These are phyloP conservation scores for Codiaeum variegatum DNA, from an alignment of 441 rosid genomes.

Conservation along the genomic window DNA sequence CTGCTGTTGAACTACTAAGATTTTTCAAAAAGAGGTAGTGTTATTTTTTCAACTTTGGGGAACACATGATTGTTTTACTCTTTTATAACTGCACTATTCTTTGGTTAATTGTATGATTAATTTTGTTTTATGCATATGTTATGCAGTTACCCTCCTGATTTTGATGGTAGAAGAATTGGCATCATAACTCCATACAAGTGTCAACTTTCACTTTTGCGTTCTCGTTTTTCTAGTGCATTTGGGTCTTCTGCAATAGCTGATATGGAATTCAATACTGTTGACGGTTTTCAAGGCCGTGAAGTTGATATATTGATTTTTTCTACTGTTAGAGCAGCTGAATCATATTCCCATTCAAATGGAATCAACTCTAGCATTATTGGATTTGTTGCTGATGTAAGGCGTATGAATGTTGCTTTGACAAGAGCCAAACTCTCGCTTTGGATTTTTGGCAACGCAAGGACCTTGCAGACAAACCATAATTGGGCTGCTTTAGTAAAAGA, in stretches of 20 bases:
- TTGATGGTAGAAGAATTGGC: slow-evolving; percentile 78
- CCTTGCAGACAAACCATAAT: slow-evolving; percentile 61
- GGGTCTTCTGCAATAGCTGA: slow-evolving; percentile 71
- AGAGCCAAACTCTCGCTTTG: slow-evolving; percentile 93
- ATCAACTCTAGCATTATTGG: slow-evolving; percentile 66
- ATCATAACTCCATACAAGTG: slow-evolving; percentile 87
- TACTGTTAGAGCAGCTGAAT: slow-evolving; percentile 80
- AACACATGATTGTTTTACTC: not conserved
- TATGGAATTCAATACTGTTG: slow-evolving; percentile 92
- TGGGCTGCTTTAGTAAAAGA: slow-evolving; percentile 93
- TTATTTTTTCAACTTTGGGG: not conserved
- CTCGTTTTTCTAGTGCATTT: slow-evolving; percentile 66
- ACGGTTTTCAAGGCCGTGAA: slow-evolving; percentile 97
- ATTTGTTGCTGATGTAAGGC: slow-evolving; percentile 89
- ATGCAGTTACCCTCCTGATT: slow-evolving; percentile 75
- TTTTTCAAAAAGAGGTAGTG: slow-evolving; percentile 68
- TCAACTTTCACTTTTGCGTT: slow-evolving; percentile 80
- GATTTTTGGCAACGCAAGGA: slow-evolving; percentile 85
- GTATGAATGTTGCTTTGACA: slow-evolving; percentile 97
- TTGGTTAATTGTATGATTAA: not conserved
- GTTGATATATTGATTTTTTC: slow-evolving; percentile 88
- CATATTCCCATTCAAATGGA: slow-evolving; percentile 34
- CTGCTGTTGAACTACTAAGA: slow-evolving; percentile 74
- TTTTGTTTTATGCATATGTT: slow-evolving; percentile 13
- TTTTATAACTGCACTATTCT: not conserved